Conservation (phyloP, 306 rosid genomes). For the Glycine latifolia region DNA sequence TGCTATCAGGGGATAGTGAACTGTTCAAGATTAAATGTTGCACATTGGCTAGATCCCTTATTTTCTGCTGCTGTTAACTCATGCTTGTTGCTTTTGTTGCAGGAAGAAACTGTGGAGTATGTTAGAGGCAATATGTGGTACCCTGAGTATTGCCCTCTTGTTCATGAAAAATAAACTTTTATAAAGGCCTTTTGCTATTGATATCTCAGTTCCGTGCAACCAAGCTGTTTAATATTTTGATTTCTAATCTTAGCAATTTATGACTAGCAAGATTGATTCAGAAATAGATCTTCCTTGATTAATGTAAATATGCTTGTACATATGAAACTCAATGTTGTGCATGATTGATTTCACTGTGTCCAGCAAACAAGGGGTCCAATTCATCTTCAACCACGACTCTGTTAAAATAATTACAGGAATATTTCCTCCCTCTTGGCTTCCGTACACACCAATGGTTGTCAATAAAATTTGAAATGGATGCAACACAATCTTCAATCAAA, state of each 20-base stretch:
- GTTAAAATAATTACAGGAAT: constrained; percentile 5
- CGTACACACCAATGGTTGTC: background rate
- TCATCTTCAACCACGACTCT: constrained; percentile 1
- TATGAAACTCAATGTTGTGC: no score
- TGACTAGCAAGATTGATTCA: constrained; percentile 21
- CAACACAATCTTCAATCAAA: constrained; percentile 9
- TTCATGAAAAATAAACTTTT: constrained; percentile 69
- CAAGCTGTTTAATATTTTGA: constrained; percentile 36
- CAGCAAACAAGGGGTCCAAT: background rate
- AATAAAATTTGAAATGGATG: constrained; percentile 17
- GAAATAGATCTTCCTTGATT: no score
- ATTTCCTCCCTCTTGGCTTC: constrained; percentile 1
- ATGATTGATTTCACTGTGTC: no score
- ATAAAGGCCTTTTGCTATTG: constrained; percentile 34
- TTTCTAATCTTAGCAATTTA: constrained; percentile 28
- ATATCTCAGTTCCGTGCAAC: constrained; percentile 19
- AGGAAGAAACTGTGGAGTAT: constrained; percentile 75
- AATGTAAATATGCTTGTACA: no score
- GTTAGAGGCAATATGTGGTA: constrained; percentile 77
- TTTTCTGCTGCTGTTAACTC: constrained; percentile 27
- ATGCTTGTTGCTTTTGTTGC: constrained; percentile 51
- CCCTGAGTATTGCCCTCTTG: constrained; percentile 85
- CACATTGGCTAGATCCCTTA: constrained; percentile 16
- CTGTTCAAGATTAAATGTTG: constrained; percentile 6
- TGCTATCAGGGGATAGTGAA: background rate